A percentile compares a stretch with the other conserved stretches of the same genome.
These are phyloP conservation scores for Craterostigma plantagineum DNA, from an alignment of 257 asterid genomes.

Conservation along the genomic window DNA sequence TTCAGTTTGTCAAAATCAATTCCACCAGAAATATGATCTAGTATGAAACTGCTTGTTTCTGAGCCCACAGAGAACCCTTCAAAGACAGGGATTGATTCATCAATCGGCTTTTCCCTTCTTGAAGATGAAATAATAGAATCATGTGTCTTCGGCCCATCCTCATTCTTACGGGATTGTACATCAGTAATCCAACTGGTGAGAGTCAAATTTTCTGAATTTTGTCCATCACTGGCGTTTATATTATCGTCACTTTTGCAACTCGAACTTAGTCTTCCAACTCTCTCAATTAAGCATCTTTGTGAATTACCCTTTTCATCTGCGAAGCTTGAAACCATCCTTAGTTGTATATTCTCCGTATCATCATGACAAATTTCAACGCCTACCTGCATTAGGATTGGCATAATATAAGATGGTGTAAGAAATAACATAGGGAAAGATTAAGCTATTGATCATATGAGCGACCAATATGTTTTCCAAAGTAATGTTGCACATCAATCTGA, in stretches of 20 bases:
- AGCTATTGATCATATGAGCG: too few relatives aligned
- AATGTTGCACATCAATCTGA: too few relatives aligned
- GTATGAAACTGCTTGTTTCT: slow-evolving; percentile 22
- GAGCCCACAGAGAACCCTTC: slow-evolving; percentile 49
- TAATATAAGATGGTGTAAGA: too few relatives aligned
- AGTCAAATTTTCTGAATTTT: slow-evolving; percentile 14
- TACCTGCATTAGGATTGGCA: too few relatives aligned
- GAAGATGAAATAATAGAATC: slow-evolving; percentile 18
- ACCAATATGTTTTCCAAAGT: too few relatives aligned
- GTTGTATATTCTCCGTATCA: slow-evolving; percentile 11
- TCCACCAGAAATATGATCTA: slow-evolving; percentile 23
- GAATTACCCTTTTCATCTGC: slow-evolving; percentile 17
- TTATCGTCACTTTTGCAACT: slow-evolving; percentile 12
- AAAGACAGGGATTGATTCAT: slow-evolving; percentile 41
- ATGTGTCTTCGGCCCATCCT: slow-evolving; percentile 12
- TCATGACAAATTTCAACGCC: slow-evolving; percentile 1
- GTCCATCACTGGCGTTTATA: slow-evolving; percentile 15
- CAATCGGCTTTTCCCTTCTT: slow-evolving; percentile 19
- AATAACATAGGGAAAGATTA: too few relatives aligned
- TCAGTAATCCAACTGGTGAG: slow-evolving; percentile 14
- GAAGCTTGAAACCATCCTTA: slow-evolving; percentile 17
- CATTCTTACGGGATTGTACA: slow-evolving; percentile 13
- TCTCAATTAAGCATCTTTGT: slow-evolving; percentile 17
- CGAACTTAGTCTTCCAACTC: slow-evolving; percentile 11
- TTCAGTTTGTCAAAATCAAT: slow-evolving; percentile 29